phyloP scores from a whole-genome alignment of 2,329 filamentous ascomycete genomes.

The Microsporum canis region DNA sequence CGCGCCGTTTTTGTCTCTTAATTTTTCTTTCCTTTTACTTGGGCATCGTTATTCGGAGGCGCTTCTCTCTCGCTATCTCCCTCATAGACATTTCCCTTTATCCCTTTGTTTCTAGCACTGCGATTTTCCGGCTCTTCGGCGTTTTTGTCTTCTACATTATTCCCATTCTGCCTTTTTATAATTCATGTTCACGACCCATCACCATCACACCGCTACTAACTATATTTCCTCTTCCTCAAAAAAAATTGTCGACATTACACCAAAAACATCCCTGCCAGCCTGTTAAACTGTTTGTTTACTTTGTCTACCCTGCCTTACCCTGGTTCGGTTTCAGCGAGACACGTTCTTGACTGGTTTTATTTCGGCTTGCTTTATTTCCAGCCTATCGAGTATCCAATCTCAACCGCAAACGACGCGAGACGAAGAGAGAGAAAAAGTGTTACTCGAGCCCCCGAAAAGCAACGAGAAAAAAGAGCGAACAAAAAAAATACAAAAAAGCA shows the following conservation, averaged over 20 bases:
- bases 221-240: neutral
- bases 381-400: neutral
- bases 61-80: conserved; percentile 10
- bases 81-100: conserved; percentile 11
- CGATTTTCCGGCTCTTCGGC: neutral
- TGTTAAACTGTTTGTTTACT: neutral
- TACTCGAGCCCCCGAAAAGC: neutral
- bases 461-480: neutral
- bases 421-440: no score
- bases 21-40: conserved; percentile 14
- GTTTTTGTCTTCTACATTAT: neutral
- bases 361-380: neutral
- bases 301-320: neutral
- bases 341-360: neutral
- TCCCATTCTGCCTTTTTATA: neutral
- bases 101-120: conserved; percentile 3
- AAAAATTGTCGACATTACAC: neutral
- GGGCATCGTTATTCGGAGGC: conserved; percentile 18
- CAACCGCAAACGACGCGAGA: neutral
- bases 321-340: conserved; percentile 3
- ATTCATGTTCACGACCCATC: neutral
- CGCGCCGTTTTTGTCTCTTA: conserved; percentile 18
- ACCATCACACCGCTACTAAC: neutral
- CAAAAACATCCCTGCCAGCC: neutral
- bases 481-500: neutral